Evolutionary conservation across 148 eudicot species (phyloP).

Genomic region (Persicaria tinctoria): DNA sequence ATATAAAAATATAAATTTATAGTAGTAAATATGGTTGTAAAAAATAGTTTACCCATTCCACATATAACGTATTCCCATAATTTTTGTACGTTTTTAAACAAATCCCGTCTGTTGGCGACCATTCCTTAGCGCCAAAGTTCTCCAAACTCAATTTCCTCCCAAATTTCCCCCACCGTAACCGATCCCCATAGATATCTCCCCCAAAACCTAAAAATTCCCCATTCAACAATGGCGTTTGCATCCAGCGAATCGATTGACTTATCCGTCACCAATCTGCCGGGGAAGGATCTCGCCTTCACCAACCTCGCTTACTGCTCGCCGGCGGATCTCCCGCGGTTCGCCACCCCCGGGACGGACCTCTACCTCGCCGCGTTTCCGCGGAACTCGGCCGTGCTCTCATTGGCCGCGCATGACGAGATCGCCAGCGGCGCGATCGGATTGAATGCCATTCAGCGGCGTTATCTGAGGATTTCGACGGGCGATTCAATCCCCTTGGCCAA

Average conservation of each 20-base stretch:
- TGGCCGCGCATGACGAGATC: conserved; percentile 8
- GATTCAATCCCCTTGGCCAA: conserved; percentile 48
- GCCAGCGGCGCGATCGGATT: conserved; percentile 14
- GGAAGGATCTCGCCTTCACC: conserved; percentile 13
- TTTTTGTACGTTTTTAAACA: no score
- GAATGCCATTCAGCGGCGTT: conserved; percentile 24
- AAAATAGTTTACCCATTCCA: no score
- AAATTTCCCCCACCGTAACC: not conserved
- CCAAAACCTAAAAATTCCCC: not conserved
- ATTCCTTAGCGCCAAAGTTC: not conserved
- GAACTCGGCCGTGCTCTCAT: conserved; percentile 5
- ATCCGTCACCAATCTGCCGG: conserved; percentile 11
- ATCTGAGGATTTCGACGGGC: conserved; percentile 52
- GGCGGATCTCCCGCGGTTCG: conserved; percentile 11
- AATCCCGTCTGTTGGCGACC: not conserved
- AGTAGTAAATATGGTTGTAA: no score
- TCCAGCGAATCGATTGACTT: conserved; percentile 4
- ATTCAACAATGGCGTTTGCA: conserved; percentile 7
- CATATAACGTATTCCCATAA: no score
- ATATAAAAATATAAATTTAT: no score
- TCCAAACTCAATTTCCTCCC: not conserved
- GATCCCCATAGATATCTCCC: not conserved
- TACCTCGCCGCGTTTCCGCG: conserved; percentile 1
- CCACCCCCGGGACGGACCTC: not conserved
- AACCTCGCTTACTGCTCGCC: conserved; percentile 16